Evolutionary conservation across 2,329 filamentous ascomycete genomes (phyloP).

Genomic region (Aureobasidium vineae): DNA sequence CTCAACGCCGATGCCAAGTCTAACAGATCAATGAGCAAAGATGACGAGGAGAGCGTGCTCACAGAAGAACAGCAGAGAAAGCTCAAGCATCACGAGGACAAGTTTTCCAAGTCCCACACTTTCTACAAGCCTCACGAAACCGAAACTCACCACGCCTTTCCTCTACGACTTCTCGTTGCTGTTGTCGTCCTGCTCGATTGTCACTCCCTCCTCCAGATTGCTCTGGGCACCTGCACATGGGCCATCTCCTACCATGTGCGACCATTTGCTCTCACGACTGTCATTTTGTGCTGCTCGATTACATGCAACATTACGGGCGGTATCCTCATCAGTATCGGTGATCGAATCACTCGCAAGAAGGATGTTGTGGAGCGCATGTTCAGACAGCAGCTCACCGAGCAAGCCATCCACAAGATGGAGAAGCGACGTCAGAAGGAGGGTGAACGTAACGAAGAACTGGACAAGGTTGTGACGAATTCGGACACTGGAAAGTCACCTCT

Average conservation of each 20-base stretch:
- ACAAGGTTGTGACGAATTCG: neutral
- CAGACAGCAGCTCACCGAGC: constrained; percentile 69
- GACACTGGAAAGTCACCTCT: neutral
- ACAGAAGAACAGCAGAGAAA: constrained; percentile 63
- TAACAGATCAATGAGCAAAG: constrained; percentile 47
- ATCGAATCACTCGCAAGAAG: constrained; percentile 77
- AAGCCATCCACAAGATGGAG: constrained; percentile 59
- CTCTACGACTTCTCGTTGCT: constrained; percentile 68
- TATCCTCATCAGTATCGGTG: constrained; percentile 72
- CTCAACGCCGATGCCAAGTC: constrained; percentile 5
- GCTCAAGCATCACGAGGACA: constrained; percentile 73
- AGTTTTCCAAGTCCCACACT: constrained; percentile 77
- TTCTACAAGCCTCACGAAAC: constrained; percentile 92
- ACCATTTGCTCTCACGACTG: constrained; percentile 70
- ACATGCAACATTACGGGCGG: constrained; percentile 74
- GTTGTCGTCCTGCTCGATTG: constrained; percentile 77
- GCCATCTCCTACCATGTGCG: constrained; percentile 69
- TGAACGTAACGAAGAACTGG: constrained; percentile 22
- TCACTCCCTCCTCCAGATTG: constrained; percentile 77
- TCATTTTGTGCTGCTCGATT: constrained; percentile 77
- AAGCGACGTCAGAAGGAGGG: constrained; percentile 36
- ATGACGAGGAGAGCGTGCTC: constrained; percentile 60
- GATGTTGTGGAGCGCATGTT: constrained; percentile 76
- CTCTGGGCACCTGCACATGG: constrained; percentile 76
- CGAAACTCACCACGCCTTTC: constrained; percentile 75